phyloP scores from a whole-genome alignment of 768 basidiomycete genomes.

The Russula brevipes region DNA sequence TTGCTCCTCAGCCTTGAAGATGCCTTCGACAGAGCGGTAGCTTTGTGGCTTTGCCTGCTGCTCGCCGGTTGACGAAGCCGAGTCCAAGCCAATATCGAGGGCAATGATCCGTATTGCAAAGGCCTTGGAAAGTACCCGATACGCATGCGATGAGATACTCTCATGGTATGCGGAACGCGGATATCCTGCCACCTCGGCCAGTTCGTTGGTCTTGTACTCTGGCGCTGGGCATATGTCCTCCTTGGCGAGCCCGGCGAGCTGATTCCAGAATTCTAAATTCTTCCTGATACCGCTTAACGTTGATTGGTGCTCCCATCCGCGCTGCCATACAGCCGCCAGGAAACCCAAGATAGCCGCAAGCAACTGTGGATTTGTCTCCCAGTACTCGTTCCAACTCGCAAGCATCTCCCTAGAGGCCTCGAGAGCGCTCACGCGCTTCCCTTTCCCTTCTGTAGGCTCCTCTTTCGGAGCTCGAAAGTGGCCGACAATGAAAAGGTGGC shows the following conservation, averaged over 20 bases:
- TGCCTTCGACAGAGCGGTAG: slow-evolving; percentile 50
- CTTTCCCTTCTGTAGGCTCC: slow-evolving; percentile 32
- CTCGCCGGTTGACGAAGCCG: slow-evolving; percentile 32
- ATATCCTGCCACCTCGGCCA: slow-evolving; percentile 44
- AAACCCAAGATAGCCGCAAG: slow-evolving; percentile 72
- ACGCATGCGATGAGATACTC: slow-evolving; percentile 56
- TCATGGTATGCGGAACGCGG: slow-evolving; percentile 55
- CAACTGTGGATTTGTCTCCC: slow-evolving; percentile 72
- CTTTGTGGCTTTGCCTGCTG: slow-evolving; percentile 51
- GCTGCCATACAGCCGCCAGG: slow-evolving; percentile 73
- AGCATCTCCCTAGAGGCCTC: slow-evolving; percentile 63
- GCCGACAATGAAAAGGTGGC: slow-evolving; percentile 72
- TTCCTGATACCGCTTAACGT: slow-evolving; percentile 52
- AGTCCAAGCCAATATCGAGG: slow-evolving; percentile 64
- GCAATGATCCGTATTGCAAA: slow-evolving; percentile 70
- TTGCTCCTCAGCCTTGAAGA: slow-evolving; percentile 58
- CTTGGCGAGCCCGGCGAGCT: slow-evolving; percentile 55
- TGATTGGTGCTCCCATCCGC: slow-evolving; percentile 65
- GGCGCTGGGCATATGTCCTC: slow-evolving; percentile 73
- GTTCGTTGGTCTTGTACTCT: slow-evolving; percentile 54
- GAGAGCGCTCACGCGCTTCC: slow-evolving; percentile 49
- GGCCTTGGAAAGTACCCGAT: slow-evolving; percentile 66
- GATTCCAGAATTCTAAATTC: slow-evolving; percentile 63
- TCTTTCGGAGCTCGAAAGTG: slow-evolving; percentile 53
- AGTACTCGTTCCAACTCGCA: slow-evolving; percentile 64